Percentiles rank a stretch among this genome's conserved stretches.
These are phyloP conservation scores for Arthrinium phaeospermum DNA, from an alignment of 2,329 filamentous ascomycete genomes.

Conservation along the genomic window DNA sequence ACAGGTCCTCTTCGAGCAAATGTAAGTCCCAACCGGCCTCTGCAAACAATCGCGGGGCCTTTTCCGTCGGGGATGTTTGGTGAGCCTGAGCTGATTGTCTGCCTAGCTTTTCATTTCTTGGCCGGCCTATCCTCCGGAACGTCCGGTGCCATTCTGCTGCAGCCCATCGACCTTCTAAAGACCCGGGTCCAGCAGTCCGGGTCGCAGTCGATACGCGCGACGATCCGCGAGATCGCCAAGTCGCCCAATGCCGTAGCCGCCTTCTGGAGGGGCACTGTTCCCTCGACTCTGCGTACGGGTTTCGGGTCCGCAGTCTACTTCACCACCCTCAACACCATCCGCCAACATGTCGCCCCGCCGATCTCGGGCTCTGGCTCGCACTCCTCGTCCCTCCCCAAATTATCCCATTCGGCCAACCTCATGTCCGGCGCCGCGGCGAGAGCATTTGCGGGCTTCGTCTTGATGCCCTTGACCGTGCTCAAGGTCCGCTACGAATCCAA, in stretches of 20 bases:
- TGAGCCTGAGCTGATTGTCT: not conserved
- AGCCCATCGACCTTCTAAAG: constrained; percentile 95
- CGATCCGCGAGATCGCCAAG: constrained; percentile 72
- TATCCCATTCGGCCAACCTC: constrained; percentile 85
- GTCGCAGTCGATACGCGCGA: constrained; percentile 69
- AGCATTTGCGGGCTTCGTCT: constrained; percentile 83
- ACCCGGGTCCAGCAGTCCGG: constrained; percentile 92
- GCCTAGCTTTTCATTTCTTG: constrained; percentile 79
- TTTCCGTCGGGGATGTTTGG: not conserved
- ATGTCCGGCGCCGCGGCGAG: constrained; percentile 83
- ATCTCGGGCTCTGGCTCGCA: constrained; percentile 24
- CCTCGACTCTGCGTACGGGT: constrained; percentile 91
- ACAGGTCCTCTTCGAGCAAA: constrained; percentile 26
- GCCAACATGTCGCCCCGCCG: constrained; percentile 60
- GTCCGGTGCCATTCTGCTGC: constrained; percentile 85
- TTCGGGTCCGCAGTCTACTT: constrained; percentile 96
- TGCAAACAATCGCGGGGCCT: not conserved
- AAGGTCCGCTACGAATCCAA: constrained; percentile 96
- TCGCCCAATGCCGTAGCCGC: constrained; percentile 68
- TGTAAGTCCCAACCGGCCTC: not conserved
- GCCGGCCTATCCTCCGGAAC: constrained; percentile 89
- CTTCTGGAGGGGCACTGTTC: constrained; percentile 92
- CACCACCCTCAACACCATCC: constrained; percentile 81
- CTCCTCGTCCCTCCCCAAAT: constrained; percentile 74
- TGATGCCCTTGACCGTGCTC: constrained; percentile 96